These are phyloP conservation scores for Wickerhamomyces strasburgensis DNA, from an alignment of 805 yeast genomes.

Conservation along the genomic window DNA sequence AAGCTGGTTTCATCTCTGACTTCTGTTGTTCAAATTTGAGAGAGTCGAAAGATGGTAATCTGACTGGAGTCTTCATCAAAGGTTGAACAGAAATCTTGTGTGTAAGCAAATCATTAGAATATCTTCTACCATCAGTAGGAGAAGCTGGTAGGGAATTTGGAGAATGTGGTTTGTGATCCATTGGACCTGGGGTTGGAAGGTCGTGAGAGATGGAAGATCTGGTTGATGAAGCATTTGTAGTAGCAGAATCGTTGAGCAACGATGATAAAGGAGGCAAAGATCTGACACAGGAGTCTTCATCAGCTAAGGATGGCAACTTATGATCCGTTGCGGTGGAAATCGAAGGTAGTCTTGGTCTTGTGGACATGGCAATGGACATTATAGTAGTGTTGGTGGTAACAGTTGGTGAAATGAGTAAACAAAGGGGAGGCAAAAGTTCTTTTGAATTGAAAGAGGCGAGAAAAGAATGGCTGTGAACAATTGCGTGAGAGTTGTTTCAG, in stretches of 20 bases:
- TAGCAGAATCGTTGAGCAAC: constrained; percentile 6
- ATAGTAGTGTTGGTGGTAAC: background rate
- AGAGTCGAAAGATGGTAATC: constrained; percentile 25
- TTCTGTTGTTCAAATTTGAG: constrained; percentile 14
- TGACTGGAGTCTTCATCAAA: constrained; percentile 20
- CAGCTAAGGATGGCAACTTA: background rate
- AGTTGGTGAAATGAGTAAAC: background rate
- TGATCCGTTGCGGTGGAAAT: constrained; percentile 8
- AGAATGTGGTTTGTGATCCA: constrained; percentile 5
- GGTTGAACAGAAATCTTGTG: constrained; percentile 3
- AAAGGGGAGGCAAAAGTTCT: too few species aligned
- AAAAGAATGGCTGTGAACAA: background rate
- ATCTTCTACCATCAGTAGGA: constrained; percentile 6
- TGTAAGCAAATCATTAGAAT: constrained; percentile 6
- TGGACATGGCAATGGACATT: constrained; percentile 19
- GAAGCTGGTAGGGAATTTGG: constrained; percentile 14
- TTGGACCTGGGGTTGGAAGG: background rate
- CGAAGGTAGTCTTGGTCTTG: constrained; percentile 17
- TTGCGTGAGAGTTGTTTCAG: background rate
- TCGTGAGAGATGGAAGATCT: constrained; percentile 2
- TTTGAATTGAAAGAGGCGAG: background rate
- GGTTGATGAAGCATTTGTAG: constrained; percentile 4
- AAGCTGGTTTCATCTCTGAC: background rate
- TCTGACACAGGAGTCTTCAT: constrained; percentile 1
- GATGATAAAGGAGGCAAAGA: constrained; percentile 19